phyloP scores from a whole-genome alignment of 2,329 filamentous ascomycete species.

The Metarhizium album region DNA sequence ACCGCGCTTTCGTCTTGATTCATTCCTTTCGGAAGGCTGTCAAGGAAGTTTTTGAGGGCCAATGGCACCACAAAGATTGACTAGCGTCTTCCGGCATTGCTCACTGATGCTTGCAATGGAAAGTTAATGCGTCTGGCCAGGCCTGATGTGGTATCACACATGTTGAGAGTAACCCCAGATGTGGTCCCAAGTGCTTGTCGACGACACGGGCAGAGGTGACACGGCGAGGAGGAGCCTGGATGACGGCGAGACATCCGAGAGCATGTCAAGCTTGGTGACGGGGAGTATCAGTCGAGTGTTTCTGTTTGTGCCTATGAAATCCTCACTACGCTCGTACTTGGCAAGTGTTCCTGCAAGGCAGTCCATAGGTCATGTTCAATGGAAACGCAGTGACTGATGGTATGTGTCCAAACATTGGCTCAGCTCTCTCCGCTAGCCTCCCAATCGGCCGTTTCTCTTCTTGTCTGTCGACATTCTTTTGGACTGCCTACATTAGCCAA shows the following conservation, averaged over 20 bases:
- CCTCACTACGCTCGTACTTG: slow-evolving; percentile 24
- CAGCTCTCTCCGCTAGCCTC: slow-evolving; percentile 20
- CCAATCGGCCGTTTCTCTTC: background rate
- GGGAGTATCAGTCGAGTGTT: slow-evolving; percentile 26
- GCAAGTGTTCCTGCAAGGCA: slow-evolving; percentile 33
- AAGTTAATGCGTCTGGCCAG: slow-evolving; percentile 49
- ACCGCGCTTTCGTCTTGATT: slow-evolving; percentile 55
- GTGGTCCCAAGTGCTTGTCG: slow-evolving; percentile 29
- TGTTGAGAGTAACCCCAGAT: slow-evolving; percentile 10
- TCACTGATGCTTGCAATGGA: slow-evolving; percentile 31
- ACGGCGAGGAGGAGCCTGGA: background rate
- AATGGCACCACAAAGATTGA: slow-evolving; percentile 19
- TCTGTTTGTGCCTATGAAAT: slow-evolving; percentile 34
- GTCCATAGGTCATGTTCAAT: slow-evolving; percentile 11
- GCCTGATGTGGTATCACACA: slow-evolving; percentile 38
- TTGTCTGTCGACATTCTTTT: slow-evolving; percentile 21
- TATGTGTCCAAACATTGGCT: slow-evolving; percentile 35
- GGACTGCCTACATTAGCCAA: slow-evolving; percentile 35
- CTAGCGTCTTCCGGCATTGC: slow-evolving; percentile 37
- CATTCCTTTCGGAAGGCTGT: slow-evolving; percentile 26
- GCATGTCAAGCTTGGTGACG: slow-evolving; percentile 27
- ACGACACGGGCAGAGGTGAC: slow-evolving; percentile 10
- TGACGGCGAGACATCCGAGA: slow-evolving; percentile 30
- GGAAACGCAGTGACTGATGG: slow-evolving; percentile 34
- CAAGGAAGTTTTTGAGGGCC: slow-evolving; percentile 34